phyloP scores from a whole-genome alignment of 2,329 filamentous ascomycete species.

The Cladophialophora chaetospira region DNA sequence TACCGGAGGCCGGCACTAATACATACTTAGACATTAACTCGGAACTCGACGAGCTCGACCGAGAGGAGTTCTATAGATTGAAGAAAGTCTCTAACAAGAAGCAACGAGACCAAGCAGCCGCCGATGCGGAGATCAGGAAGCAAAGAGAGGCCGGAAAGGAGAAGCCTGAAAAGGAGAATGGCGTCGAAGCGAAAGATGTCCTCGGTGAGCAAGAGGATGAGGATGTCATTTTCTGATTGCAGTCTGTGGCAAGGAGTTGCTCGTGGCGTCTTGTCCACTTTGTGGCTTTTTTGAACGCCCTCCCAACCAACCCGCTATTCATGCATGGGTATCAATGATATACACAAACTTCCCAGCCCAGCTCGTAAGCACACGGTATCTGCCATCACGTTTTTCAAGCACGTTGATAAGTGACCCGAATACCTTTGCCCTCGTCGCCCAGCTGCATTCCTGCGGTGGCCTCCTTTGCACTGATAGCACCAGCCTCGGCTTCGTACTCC shows the following conservation, averaged over 20 bases:
- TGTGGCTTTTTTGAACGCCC: constrained; percentile 8
- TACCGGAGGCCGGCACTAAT: neutral
- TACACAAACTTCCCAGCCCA: constrained; percentile 6
- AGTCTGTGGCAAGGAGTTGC: neutral
- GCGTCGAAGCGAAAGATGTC: constrained; percentile 60
- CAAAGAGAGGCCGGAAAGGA: constrained; percentile 45
- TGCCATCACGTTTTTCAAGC: constrained; percentile 56
- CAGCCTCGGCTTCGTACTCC: constrained; percentile 88
- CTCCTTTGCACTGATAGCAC: constrained; percentile 91
- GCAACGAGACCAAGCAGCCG: constrained; percentile 71
- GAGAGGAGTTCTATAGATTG: constrained; percentile 95
- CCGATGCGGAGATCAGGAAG: constrained; percentile 68
- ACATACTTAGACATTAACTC: constrained; percentile 79
- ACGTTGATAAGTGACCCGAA: constrained; percentile 96
- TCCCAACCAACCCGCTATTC: constrained; percentile 5
- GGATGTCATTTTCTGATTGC: constrained; percentile 77
- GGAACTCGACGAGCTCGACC: constrained; percentile 92
- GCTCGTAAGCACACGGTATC: neutral
- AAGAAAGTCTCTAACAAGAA: constrained; percentile 94
- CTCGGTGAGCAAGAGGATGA: constrained; percentile 75
- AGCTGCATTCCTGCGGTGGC: constrained; percentile 83
- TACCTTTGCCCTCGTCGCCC: constrained; percentile 70
- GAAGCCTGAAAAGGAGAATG: constrained; percentile 29
- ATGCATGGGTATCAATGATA: constrained; percentile 28
- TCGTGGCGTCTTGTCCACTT: constrained; percentile 10